These are phyloP conservation scores for Acanthamoeba sp. DNA, from an alignment of 208 protist genomes.

Conservation along the genomic window DNA sequence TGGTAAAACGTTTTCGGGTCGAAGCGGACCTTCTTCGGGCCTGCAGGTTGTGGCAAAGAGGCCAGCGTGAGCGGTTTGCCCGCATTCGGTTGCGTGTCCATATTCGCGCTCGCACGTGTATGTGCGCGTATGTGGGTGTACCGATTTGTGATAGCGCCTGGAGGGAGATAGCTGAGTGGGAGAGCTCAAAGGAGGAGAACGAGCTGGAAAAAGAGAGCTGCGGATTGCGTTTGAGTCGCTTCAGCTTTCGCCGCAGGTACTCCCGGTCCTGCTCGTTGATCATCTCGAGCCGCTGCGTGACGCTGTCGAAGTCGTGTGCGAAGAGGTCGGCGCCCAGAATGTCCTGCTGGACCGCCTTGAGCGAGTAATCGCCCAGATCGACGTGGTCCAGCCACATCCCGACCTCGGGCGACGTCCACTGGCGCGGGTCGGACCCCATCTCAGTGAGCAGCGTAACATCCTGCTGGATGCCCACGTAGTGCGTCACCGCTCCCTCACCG, in stretches of 20 bases:
- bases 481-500: not conserved
- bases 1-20: slow-evolving; percentile 40
- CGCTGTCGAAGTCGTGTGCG: not conserved
- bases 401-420: slow-evolving; percentile 50
- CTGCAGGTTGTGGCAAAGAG: not conserved
- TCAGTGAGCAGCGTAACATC: slow-evolving; percentile 53
- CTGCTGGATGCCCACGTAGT: slow-evolving; percentile 52
- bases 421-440: slow-evolving; percentile 3
- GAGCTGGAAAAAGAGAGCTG: slow-evolving; percentile 43
- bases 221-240: not conserved
- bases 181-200: slow-evolving; percentile 30
- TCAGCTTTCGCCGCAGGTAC: not conserved
- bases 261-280: slow-evolving; percentile 27
- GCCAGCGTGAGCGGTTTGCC: not conserved
- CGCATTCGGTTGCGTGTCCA: too few species aligned
- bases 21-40: slow-evolving; percentile 35
- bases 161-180: not conserved
- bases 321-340: slow-evolving; percentile 6
- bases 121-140: too few species aligned
- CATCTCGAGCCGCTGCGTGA: not conserved
- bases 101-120: too few species aligned
- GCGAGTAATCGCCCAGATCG: slow-evolving; percentile 62
- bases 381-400: slow-evolving; percentile 71
- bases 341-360: slow-evolving; percentile 24
- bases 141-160: not conserved